Conservation (phyloP, 1,284 basidiomycete species). For the Laetiporus sulphureus region DNA sequence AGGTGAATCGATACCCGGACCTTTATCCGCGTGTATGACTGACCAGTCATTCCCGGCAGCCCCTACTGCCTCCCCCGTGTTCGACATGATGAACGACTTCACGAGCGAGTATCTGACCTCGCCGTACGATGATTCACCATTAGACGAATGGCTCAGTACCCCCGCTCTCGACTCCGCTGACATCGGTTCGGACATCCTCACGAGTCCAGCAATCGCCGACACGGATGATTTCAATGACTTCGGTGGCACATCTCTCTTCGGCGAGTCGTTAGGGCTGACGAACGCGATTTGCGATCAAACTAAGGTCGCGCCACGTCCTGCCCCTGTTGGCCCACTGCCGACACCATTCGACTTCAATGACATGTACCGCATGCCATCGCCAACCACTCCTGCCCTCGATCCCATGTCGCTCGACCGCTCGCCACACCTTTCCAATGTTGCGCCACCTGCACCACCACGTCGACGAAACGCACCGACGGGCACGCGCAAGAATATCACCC, state of each 20-base stretch:
- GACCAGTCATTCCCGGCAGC: not conserved
- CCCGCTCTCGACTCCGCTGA: slow-evolving; percentile 36
- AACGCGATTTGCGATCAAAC: slow-evolving; percentile 15
- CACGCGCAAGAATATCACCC: slow-evolving; percentile 38
- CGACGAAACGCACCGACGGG: slow-evolving; percentile 33
- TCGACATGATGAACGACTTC: slow-evolving; percentile 24
- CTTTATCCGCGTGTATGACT: no score
- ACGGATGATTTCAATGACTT: slow-evolving; percentile 30
- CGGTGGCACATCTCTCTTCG: slow-evolving; percentile 23
- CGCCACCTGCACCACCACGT: slow-evolving; percentile 25
- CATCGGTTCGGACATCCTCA: slow-evolving; percentile 24
- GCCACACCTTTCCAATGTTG: slow-evolving; percentile 20
- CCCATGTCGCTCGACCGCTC: slow-evolving; percentile 32
- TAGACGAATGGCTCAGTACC: slow-evolving; percentile 51
- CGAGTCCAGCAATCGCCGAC: slow-evolving; percentile 35
- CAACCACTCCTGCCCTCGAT: slow-evolving; percentile 37
- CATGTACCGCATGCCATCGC: slow-evolving; percentile 40
- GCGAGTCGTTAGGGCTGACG: slow-evolving; percentile 14
- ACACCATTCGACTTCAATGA: slow-evolving; percentile 27
- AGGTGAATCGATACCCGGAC: slow-evolving; percentile 27
- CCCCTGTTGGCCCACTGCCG: slow-evolving; percentile 10
- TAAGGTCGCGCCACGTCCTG: slow-evolving; percentile 7
- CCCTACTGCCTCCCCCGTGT: slow-evolving; percentile 31
- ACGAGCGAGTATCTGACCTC: slow-evolving; percentile 39
- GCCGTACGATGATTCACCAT: slow-evolving; percentile 45